Conservation (phyloP, 2,329 filamentous ascomycete genomes). For the Colletotrichum orbiculare region DNA sequence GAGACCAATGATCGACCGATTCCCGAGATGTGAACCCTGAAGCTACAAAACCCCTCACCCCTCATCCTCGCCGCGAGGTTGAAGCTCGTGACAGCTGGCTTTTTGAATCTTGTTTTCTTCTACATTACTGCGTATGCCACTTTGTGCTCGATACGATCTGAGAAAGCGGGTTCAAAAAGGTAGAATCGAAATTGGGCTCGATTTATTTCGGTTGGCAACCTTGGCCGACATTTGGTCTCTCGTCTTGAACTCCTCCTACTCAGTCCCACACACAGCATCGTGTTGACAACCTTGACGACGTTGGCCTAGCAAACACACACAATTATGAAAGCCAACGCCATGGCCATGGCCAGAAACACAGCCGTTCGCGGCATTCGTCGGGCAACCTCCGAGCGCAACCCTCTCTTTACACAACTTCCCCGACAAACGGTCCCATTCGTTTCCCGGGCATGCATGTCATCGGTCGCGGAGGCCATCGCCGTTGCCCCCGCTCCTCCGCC, state of each 20-base stretch:
- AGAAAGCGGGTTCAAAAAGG: not conserved
- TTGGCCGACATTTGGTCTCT: too few relatives aligned
- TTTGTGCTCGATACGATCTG: not conserved
- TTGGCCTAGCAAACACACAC: not conserved
- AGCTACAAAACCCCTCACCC: slow-evolving; percentile 35
- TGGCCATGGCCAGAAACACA: slow-evolving; percentile 8
- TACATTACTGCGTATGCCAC: not conserved
- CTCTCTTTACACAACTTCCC: not conserved
- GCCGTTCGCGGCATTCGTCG: slow-evolving; percentile 18
- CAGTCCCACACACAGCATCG: not conserved
- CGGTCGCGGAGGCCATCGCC: slow-evolving; percentile 24
- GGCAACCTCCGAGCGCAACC: not conserved
- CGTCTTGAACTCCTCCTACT: too few relatives aligned
- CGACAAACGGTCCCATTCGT: not conserved
- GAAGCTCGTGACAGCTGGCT: slow-evolving; percentile 4
- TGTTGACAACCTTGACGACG: not conserved
- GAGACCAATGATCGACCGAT: slow-evolving; percentile 12
- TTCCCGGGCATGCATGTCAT: slow-evolving; percentile 27
- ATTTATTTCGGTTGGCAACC: too few relatives aligned
- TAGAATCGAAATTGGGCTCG: too few relatives aligned
- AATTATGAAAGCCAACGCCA: slow-evolving; percentile 16
- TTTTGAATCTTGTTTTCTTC: not conserved
- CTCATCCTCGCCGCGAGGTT: not conserved
- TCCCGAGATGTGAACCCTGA: slow-evolving; percentile 19
- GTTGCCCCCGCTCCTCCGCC: slow-evolving; percentile 29